Percentiles rank a stretch among this genome's conserved stretches.
Conservation (phyloP, 2,329 filamentous ascomycete species). For the Monosporascus sp. region DNA sequence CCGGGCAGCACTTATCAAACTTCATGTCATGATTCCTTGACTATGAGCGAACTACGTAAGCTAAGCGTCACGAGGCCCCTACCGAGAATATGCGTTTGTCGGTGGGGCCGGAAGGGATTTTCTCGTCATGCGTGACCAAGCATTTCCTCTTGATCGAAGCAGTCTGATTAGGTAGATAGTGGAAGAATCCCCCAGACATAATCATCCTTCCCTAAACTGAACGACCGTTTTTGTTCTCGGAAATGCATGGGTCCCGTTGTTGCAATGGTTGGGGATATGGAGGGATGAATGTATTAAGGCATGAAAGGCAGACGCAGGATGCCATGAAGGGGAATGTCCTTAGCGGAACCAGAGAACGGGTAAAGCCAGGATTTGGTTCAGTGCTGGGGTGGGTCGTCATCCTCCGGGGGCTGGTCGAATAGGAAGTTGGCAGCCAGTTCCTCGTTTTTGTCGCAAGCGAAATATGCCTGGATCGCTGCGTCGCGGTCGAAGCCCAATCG, state of each 20-base stretch:
- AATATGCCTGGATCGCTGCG: constrained; percentile 94
- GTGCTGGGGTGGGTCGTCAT: constrained; percentile 56
- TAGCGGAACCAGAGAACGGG: constrained; percentile 4
- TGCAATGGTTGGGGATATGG: neutral
- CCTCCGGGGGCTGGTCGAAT: constrained; percentile 85
- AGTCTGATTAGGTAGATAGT: too few species aligned
- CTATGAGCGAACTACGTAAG: too few species aligned
- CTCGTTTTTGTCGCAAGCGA: constrained; percentile 99
- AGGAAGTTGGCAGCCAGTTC: constrained; percentile 97
- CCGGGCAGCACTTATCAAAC: too few species aligned
- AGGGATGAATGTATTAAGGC: neutral
- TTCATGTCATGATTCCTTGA: too few species aligned
- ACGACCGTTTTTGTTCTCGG: neutral
- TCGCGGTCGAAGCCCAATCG: constrained; percentile 90
- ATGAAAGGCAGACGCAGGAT: constrained; percentile 6
- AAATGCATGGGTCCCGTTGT: neutral
- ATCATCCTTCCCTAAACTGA: neutral
- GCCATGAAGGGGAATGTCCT: constrained; percentile 8
- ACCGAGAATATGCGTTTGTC: too few species aligned
- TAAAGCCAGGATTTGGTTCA: constrained; percentile 22
- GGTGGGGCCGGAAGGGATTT: too few species aligned
- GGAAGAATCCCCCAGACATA: neutral
- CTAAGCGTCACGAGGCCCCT: too few species aligned
- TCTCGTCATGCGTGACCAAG: too few species aligned
- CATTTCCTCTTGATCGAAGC: too few species aligned